These are phyloP conservation scores for Trametes versicolor DNA, from an alignment of 1,284 basidiomycete genomes.

Conservation along the genomic window DNA sequence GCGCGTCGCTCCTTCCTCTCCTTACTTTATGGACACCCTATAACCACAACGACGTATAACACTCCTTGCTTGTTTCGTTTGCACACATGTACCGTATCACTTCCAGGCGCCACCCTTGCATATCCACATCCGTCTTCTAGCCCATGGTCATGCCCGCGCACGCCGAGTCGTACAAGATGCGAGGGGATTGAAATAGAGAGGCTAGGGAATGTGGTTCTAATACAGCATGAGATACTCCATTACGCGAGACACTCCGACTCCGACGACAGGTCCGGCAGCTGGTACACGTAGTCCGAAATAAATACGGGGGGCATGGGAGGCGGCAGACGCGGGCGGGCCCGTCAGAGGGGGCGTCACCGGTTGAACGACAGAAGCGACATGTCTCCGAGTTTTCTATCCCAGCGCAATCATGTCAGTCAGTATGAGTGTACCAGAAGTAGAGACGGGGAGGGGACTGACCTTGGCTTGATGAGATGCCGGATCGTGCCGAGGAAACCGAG, in stretches of 20 bases:
- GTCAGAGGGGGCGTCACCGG: constrained; percentile 47
- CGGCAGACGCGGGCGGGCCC: constrained; percentile 3
- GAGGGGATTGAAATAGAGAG: not conserved
- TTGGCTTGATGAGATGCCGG: constrained; percentile 92
- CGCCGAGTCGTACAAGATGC: too few species aligned
- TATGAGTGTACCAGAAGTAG: constrained; percentile 26
- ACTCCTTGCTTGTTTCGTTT: constrained; percentile 8
- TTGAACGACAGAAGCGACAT: constrained; percentile 92
- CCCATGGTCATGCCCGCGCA: not conserved
- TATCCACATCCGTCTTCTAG: not conserved
- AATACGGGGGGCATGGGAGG: constrained; percentile 18
- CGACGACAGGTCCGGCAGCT: constrained; percentile 29
- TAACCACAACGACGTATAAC: not conserved
- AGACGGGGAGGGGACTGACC: constrained; percentile 61
- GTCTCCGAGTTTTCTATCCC: constrained; percentile 75
- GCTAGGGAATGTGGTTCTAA: constrained; percentile 32
- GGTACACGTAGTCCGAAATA: constrained; percentile 37
- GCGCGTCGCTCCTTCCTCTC: too few species aligned
- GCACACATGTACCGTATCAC: constrained; percentile 11
- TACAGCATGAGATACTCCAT: constrained; percentile 38
- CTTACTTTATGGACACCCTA: not conserved
- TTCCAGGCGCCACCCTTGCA: not conserved
- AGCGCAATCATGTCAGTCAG: constrained; percentile 3
- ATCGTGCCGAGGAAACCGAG: constrained; percentile 91
- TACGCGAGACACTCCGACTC: constrained; percentile 30